Evolutionary conservation across 176 grass and related monocot species (phyloP), one percentile per base, ranked within the genome.

Genomic region (Lolium perenne): DNA sequence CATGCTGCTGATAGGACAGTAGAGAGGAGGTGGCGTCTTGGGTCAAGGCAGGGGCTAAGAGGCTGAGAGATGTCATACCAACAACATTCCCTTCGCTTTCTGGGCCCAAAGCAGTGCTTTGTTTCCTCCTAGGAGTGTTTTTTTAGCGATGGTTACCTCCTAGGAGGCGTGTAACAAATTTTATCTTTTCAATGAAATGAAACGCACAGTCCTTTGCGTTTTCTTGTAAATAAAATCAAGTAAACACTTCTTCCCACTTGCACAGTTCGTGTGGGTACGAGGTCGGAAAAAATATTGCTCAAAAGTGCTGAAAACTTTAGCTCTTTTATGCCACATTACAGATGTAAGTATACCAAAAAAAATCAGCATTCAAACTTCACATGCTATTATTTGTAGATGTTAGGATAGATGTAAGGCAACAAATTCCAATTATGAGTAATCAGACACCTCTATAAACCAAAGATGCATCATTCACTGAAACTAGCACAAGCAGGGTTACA

Each of bases 291-390:
- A 64, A 47, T 47, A 64, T 64, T 64, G 61, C 10, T 64, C 61
- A 64, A 7, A 64, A 64, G 61, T 29, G 23, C 23, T 14, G 13
- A 1, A 29, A 64, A 64, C 61, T 64, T 59, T 0, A 60, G n/a
- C 0, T 6, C 13, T 63, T 29, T 7, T 15, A 29, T 5, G 23
- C 61, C 60, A 13, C 60, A 10, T 64, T 64, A 29, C 61, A 29
- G 11, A 29, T 64, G 23, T 64, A 64, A 56, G 6, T 56, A 56
- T 20, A 63, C 25, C 12, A 65, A 65, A 29, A 13, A 65, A 13
- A 65, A 65, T 32, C 62, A 65, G 25, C 62, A 65, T 65, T 14
- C 62, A 12, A 65, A 65, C 62, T 65, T 65, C 62, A 32, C 25
- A 65, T 65, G 23, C 25, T 65, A 65, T 32, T 29, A 65, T 65